phyloP scores from a whole-genome alignment of 306 rosid species.

The Cucumis cinereus region DNA sequence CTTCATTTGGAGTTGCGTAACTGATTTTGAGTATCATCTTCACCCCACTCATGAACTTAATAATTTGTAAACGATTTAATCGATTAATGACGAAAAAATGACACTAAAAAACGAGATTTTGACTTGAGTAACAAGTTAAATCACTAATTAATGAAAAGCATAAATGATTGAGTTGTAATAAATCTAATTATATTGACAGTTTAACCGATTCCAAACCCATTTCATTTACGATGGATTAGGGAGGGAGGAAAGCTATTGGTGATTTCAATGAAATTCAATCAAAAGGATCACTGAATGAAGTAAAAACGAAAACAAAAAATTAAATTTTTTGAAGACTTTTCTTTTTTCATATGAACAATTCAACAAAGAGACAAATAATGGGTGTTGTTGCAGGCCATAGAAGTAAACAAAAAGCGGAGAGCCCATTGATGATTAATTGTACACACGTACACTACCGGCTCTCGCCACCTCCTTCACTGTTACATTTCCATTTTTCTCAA shows the following conservation, averaged over 20 bases:
- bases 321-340: not conserved
- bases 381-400: not conserved
- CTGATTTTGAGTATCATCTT: too few relatives aligned
- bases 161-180: too few relatives aligned
- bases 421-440: not conserved
- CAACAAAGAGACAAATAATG: not conserved
- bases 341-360: not conserved
- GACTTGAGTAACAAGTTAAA: too few relatives aligned
- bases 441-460: conserved; percentile 7
- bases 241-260: not conserved
- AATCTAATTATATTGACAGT: too few relatives aligned
- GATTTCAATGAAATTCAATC: not conserved
- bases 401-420: not conserved
- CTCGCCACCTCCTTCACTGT: not conserved
- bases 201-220: too few relatives aligned
- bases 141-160: too few relatives aligned
- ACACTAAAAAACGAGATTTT: too few relatives aligned
- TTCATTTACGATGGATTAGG: too few relatives aligned
- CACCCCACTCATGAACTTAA: too few relatives aligned
- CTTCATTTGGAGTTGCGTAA: too few relatives aligned
- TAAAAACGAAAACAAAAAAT: not conserved
- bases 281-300: not conserved
- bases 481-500: not conserved
- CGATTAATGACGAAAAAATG: too few relatives aligned
- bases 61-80: too few relatives aligned